Conservation (phyloP, 371 early-diverging fungal species). For the Syncephalis plumigaleata region DNA sequence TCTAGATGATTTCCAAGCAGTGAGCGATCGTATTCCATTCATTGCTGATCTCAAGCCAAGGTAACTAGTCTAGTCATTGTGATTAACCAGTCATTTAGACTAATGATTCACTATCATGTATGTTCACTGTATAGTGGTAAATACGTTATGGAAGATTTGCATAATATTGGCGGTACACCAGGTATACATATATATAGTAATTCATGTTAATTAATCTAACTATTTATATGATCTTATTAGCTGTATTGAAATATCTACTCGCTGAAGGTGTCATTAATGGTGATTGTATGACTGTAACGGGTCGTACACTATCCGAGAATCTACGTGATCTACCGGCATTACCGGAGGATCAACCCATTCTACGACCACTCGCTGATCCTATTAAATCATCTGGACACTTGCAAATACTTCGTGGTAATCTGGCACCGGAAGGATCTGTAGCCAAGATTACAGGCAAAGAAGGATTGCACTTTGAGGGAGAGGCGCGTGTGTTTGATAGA, state of each 20-base stretch:
- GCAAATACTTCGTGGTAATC: slow-evolving; percentile 80
- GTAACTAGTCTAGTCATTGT: slow-evolving; percentile 5
- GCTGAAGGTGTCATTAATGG: slow-evolving; percentile 65
- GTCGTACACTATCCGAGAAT: slow-evolving; percentile 85
- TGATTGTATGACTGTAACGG: slow-evolving; percentile 82
- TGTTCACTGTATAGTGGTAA: slow-evolving; percentile 69
- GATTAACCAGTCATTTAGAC: not conserved
- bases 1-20: slow-evolving; percentile 81
- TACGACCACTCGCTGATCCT: slow-evolving; percentile 66
- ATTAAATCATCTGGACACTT: slow-evolving; percentile 89
- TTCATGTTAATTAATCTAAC: not conserved
- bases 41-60: slow-evolving; percentile 92
- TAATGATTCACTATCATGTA: slow-evolving; percentile 11
- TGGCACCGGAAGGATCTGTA: slow-evolving; percentile 94
- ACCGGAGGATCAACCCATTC: slow-evolving; percentile 62
- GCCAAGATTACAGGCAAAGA: slow-evolving; percentile 98
- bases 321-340: slow-evolving; percentile 50
- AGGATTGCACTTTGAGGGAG: slow-evolving; percentile 71
- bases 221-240: slow-evolving; percentile 6
- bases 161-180: slow-evolving; percentile 77
- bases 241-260: slow-evolving; percentile 67
- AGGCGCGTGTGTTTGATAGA: slow-evolving; percentile 75
- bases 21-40: slow-evolving; percentile 78
- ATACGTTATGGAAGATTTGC: slow-evolving; percentile 90
- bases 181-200: slow-evolving; percentile 17